A percentile compares a stretch with the other conserved stretches of the same genome.
These are phyloP conservation scores for Dissoconium aciculare DNA, from an alignment of 2,329 filamentous ascomycete genomes.

Conservation along the genomic window DNA sequence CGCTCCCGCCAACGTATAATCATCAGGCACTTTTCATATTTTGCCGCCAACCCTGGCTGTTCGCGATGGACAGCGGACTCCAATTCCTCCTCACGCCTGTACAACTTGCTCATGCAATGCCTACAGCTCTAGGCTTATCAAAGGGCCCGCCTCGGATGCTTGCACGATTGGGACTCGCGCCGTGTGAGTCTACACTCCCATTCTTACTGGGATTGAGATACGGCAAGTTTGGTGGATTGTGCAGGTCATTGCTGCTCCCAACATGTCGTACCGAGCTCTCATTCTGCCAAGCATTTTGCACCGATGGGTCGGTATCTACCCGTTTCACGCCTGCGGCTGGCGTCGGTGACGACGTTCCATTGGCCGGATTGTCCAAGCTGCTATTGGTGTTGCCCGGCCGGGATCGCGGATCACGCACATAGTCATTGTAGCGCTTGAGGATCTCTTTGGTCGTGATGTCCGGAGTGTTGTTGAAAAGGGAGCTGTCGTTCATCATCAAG, in stretches of 20 bases:
- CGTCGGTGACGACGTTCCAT: slow-evolving; percentile 25
- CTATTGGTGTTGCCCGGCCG: slow-evolving; percentile 21
- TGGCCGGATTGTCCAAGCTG: slow-evolving; percentile 9
- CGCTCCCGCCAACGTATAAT: no score
- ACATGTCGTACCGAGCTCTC: slow-evolving; percentile 74
- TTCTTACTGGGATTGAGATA: slow-evolving; percentile 15
- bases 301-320: slow-evolving; percentile 76
- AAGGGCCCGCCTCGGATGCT: slow-evolving; percentile 15
- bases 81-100: no score
- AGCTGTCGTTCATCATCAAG: slow-evolving; percentile 68
- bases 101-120: slow-evolving; percentile 10
- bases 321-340: slow-evolving; percentile 43
- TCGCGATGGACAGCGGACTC: no score
- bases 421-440: slow-evolving; percentile 78
- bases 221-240: slow-evolving; percentile 17
- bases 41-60: no score
- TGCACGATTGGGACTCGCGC: slow-evolving; percentile 18
- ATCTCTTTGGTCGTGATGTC: slow-evolving; percentile 97
- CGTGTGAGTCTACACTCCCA: slow-evolving; percentile 18
- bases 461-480: slow-evolving; percentile 63
- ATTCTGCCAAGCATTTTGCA: slow-evolving; percentile 56
- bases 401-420: slow-evolving; percentile 43
- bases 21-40: no score
- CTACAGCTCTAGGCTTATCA: slow-evolving; percentile 18
- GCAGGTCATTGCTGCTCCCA: slow-evolving; percentile 10